Evolutionary conservation across 805 yeast genomes (phyloP).

Genomic region (Cyberlindnera euphorbiae): DNA sequence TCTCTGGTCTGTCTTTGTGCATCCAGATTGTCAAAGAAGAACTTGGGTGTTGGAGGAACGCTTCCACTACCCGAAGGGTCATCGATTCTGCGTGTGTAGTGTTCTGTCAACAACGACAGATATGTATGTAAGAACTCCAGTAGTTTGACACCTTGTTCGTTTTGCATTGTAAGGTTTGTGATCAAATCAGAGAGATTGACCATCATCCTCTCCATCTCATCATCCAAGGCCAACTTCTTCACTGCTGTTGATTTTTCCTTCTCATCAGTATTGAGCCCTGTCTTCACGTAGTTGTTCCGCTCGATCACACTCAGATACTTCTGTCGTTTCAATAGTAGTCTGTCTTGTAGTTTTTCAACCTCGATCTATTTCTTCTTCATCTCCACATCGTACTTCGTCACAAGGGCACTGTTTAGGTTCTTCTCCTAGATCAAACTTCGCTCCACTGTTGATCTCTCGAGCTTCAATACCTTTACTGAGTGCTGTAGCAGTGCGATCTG

Average conservation of each 20-base stretch:
- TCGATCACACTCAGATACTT: conserved; percentile 8
- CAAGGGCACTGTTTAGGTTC: conserved; percentile 11
- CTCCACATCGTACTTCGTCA: conserved; percentile 20
- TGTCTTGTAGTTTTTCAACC: conserved; percentile 20
- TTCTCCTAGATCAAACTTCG: conserved; percentile 9
- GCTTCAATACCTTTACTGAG: conserved; percentile 1
- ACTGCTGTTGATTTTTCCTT: neutral
- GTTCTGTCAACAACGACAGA: conserved; percentile 5
- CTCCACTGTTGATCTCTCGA: conserved; percentile 1
- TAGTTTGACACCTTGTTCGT: conserved; percentile 6
- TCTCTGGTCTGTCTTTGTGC: neutral
- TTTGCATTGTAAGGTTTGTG: conserved; percentile 13
- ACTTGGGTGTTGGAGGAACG: conserved; percentile 17
- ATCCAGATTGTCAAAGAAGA: conserved; percentile 9
- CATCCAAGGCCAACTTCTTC: conserved; percentile 10
- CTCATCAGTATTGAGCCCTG: neutral
- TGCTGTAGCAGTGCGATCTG: conserved; percentile 3
- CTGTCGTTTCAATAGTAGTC: conserved; percentile 7
- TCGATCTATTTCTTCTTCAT: conserved; percentile 14
- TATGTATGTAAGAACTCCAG: conserved; percentile 9
- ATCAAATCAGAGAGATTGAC: conserved; percentile 15
- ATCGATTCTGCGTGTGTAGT: neutral
- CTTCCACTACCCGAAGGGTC: neutral
- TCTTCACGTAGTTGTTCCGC: conserved; percentile 3
- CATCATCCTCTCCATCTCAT: conserved; percentile 21